Percentiles rank a stretch among this genome's conserved stretches.
Conservation (phyloP, 768 basidiomycete species). For the Rubroboletus satanas region DNA sequence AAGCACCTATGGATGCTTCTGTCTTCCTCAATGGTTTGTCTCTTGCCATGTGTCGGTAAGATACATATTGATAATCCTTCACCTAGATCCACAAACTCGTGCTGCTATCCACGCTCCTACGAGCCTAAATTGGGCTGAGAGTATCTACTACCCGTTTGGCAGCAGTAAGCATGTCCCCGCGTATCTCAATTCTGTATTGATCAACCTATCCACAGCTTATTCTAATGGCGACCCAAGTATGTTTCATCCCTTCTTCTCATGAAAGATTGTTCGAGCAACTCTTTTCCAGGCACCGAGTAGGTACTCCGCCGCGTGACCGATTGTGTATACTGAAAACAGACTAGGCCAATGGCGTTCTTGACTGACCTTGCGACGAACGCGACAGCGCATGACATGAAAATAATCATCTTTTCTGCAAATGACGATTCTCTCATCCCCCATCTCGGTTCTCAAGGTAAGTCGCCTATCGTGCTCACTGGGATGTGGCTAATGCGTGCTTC, state of each 20-base stretch:
- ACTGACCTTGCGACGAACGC: conserved; percentile 65
- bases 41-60: neutral
- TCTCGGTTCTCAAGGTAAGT: conserved; percentile 56
- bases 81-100: conserved; percentile 49
- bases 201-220: conserved; percentile 13
- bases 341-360: conserved; percentile 60
- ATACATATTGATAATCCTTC: neutral
- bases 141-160: conserved; percentile 36
- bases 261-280: neutral
- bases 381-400: conserved; percentile 43
- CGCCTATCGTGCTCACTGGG: neutral
- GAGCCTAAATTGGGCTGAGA: conserved; percentile 44
- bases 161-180: conserved; percentile 20
- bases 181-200: neutral
- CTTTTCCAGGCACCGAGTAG: conserved; percentile 32
- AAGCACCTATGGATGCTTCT: conserved; percentile 45
- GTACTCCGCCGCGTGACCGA: conserved; percentile 3
- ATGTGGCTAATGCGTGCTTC: conserved; percentile 8
- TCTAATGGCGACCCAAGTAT: conserved; percentile 31
- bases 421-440: conserved; percentile 66
- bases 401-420: conserved; percentile 67
- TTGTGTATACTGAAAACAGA: conserved; percentile 7
- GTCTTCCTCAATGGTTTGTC: conserved; percentile 61
- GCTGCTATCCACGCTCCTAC: conserved; percentile 67
- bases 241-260: conserved; percentile 5